These are phyloP conservation scores for Metschnikowia picachoensis DNA, from an alignment of 805 yeast genomes.

Conservation along the genomic window DNA sequence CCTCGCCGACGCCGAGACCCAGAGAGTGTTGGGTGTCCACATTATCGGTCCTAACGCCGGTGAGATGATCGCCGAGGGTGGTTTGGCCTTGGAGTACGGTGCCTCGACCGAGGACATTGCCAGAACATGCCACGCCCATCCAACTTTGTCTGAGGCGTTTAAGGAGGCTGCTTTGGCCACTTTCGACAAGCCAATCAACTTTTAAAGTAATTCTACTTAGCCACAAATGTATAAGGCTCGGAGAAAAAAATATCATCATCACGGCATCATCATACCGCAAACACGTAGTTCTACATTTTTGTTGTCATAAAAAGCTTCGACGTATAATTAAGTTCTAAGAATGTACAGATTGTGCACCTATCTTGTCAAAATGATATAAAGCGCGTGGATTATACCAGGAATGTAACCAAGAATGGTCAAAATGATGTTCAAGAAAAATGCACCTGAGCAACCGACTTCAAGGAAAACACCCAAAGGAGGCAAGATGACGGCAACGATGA, in stretches of 20 bases:
- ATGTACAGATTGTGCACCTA: not conserved
- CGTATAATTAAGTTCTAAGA: not conserved
- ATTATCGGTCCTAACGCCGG: constrained; percentile 98
- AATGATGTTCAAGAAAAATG: constrained; percentile 48
- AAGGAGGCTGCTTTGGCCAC: constrained; percentile 96
- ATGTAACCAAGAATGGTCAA: constrained; percentile 70
- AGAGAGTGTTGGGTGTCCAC: constrained; percentile 93
- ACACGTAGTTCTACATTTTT: too few relatives aligned
- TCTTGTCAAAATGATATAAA: constrained; percentile 45
- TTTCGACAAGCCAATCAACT: constrained; percentile 84
- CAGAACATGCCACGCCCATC: constrained; percentile 98
- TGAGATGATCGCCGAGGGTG: constrained; percentile 99
- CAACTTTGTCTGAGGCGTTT: constrained; percentile 96
- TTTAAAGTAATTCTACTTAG: not conserved
- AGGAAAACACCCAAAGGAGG: constrained; percentile 64
- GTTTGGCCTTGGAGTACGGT: constrained; percentile 96
- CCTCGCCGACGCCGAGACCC: constrained; percentile 94
- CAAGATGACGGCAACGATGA: constrained; percentile 47
- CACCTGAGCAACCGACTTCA: constrained; percentile 51
- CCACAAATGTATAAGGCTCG: not conserved
- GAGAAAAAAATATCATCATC: not conserved
- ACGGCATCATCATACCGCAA: too few relatives aligned
- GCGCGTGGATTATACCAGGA: constrained; percentile 70
- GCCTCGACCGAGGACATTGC: constrained; percentile 98
- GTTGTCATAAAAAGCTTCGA: not conserved